A percentile compares a stretch with the other conserved stretches of the same genome.
These are phyloP conservation scores for Daldinia eschscholtzii DNA, from an alignment of 2,329 filamentous ascomycete genomes.

Conservation along the genomic window DNA sequence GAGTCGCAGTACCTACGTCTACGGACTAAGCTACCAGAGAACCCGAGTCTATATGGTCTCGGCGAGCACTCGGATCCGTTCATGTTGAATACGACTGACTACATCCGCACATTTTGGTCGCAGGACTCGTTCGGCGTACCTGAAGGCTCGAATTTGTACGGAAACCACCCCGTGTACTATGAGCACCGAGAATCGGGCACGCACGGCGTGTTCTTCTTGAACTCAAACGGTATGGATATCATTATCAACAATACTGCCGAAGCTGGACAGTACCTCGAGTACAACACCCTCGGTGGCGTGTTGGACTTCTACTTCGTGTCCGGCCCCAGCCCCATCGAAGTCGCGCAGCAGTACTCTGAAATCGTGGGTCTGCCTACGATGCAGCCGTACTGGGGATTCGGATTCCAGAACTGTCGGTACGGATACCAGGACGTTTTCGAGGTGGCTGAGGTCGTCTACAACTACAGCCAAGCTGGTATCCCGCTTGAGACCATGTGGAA, in stretches of 20 bases:
- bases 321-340: constrained; percentile 69
- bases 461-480: constrained; percentile 74
- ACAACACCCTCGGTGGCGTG: constrained; percentile 82
- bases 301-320: constrained; percentile 78
- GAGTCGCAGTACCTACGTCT: constrained; percentile 83
- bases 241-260: constrained; percentile 74
- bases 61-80: constrained; percentile 82
- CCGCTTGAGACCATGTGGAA: constrained; percentile 79
- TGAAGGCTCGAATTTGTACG: constrained; percentile 75
- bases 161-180: constrained; percentile 80
- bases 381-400: constrained; percentile 74
- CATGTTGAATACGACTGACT: constrained; percentile 75
- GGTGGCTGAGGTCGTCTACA: constrained; percentile 75
- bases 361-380: constrained; percentile 69
- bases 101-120: constrained; percentile 77
- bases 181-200: constrained; percentile 73
- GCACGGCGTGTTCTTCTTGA: constrained; percentile 77
- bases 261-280: constrained; percentile 78
- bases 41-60: constrained; percentile 81
- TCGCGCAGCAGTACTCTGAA: constrained; percentile 70
- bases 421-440: constrained; percentile 74
- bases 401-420: constrained; percentile 72
- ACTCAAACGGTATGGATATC: constrained; percentile 83
- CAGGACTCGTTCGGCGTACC: constrained; percentile 75
- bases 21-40: constrained; percentile 75